These are phyloP conservation scores for Xylariaceae sp. DNA, from an alignment of 2,329 filamentous ascomycete species.

Conservation along the genomic window DNA sequence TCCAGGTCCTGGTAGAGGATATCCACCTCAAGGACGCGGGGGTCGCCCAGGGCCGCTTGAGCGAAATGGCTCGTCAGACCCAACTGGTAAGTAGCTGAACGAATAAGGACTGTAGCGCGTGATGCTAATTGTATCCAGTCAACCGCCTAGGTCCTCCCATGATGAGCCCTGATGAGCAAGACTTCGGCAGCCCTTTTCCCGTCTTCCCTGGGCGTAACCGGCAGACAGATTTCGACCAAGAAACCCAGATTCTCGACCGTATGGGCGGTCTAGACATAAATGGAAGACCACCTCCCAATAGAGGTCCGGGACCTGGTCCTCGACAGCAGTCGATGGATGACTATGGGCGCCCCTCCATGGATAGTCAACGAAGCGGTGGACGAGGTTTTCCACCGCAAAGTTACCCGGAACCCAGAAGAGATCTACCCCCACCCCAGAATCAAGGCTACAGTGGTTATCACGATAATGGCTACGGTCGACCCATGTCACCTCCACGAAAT, in stretches of 20 bases:
- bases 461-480: constrained; percentile 47
- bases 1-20: constrained; percentile 26
- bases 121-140: constrained; percentile 32
- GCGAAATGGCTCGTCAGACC: constrained; percentile 48
- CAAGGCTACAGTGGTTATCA: constrained; percentile 48
- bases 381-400: constrained; percentile 48
- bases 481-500: constrained; percentile 46
- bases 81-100: constrained; percentile 33
- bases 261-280: constrained; percentile 52
- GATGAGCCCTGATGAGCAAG: constrained; percentile 41
- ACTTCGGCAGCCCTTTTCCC: constrained; percentile 52
- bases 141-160: constrained; percentile 34
- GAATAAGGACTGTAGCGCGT: neutral
- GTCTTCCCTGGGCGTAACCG: constrained; percentile 50
- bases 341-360: constrained; percentile 46
- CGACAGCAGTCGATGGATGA: constrained; percentile 45
- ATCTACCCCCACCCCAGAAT: constrained; percentile 40
- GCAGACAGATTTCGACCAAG: constrained; percentile 50
- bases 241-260: constrained; percentile 49
- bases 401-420: constrained; percentile 47
- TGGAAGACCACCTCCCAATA: constrained; percentile 40
- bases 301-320: constrained; percentile 44
- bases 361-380: constrained; percentile 40
- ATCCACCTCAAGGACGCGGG: constrained; percentile 22
- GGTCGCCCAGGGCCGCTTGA: constrained; percentile 49